Conservation (phyloP, 2,329 filamentous ascomycete genomes). For the Fusarium marasasianum region DNA sequence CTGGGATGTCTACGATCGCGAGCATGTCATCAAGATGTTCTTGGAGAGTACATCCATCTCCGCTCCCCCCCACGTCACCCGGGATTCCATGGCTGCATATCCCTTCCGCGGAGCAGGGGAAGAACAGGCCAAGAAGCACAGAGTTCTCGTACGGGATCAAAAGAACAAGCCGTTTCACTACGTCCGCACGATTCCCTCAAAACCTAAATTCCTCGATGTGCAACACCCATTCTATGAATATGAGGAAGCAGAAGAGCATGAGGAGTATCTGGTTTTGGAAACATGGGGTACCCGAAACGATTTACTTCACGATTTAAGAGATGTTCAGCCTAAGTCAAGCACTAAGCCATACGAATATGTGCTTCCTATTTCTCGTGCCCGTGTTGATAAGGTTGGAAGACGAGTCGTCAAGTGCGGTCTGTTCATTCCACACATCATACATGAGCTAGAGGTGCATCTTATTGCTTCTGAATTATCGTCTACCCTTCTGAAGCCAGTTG, state of each 20-base stretch:
- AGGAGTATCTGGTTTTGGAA: slow-evolving; percentile 59
- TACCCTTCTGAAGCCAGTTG: slow-evolving; percentile 51
- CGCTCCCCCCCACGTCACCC: slow-evolving; percentile 29
- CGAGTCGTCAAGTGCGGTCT: slow-evolving; percentile 61
- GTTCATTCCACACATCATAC: slow-evolving; percentile 77
- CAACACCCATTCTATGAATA: slow-evolving; percentile 50
- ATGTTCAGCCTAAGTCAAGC: slow-evolving; percentile 38
- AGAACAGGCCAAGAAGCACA: slow-evolving; percentile 28
- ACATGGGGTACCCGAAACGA: slow-evolving; percentile 66
- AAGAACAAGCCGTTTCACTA: slow-evolving; percentile 53
- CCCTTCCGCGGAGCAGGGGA: slow-evolving; percentile 40
- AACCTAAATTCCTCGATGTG: slow-evolving; percentile 55
- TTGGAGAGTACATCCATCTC: slow-evolving; percentile 18
- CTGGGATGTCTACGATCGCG: slow-evolving; percentile 50
- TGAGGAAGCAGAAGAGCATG: slow-evolving; percentile 52
- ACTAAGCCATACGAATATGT: slow-evolving; percentile 56
- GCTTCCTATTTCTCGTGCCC: slow-evolving; percentile 59
- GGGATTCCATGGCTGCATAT: slow-evolving; percentile 45
- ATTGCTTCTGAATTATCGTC: slow-evolving; percentile 67
- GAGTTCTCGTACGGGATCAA: slow-evolving; percentile 54
- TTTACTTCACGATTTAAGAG: slow-evolving; percentile 60
- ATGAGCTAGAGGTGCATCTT: slow-evolving; percentile 72
- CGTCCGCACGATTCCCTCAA: slow-evolving; percentile 52
- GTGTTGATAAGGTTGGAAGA: slow-evolving; percentile 58
- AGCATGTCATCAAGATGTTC: slow-evolving; percentile 56